Evolutionary conservation across 331 rosid genomes (phyloP).

Genomic region (Malus hybrid): DNA sequence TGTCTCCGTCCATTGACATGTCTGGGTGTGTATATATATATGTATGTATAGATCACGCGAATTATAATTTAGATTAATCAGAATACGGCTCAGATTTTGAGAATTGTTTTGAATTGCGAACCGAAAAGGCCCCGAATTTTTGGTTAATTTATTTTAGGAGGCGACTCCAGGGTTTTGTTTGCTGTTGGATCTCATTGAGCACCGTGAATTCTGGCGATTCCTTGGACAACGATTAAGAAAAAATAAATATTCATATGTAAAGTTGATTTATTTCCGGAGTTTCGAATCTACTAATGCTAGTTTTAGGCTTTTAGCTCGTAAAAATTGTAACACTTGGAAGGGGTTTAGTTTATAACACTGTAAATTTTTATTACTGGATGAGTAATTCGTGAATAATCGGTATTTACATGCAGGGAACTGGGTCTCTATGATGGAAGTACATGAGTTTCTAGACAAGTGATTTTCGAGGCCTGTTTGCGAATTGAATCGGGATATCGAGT

Average conservation of each 20-base stretch:
- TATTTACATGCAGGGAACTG: slow-evolving; percentile 8
- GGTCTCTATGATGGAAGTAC: not conserved
- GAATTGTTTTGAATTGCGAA: not conserved
- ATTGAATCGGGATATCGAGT: slow-evolving; percentile 15
- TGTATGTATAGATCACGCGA: not conserved
- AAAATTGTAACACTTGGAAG: not conserved
- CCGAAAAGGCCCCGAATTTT: not conserved
- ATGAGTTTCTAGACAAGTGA: not conserved
- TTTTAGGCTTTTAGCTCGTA: not conserved
- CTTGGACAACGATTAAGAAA: not conserved
- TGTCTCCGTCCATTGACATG: not conserved
- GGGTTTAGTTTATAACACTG: not conserved
- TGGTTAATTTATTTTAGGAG: not conserved
- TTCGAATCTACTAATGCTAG: not conserved
- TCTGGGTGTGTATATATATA: too few species aligned
- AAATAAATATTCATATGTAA: not conserved
- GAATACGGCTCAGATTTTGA: not conserved
- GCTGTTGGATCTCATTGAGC: slow-evolving; percentile 1
- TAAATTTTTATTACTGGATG: not conserved
- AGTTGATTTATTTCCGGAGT: not conserved
- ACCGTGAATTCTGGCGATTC: not conserved
- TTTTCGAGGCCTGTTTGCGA: slow-evolving; percentile 4
- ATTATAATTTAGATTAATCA: not conserved
- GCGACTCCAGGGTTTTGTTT: not conserved
- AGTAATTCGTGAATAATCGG: not conserved